These are phyloP conservation scores for Astraeus odoratus DNA, from an alignment of 768 basidiomycete species.

Conservation along the genomic window DNA sequence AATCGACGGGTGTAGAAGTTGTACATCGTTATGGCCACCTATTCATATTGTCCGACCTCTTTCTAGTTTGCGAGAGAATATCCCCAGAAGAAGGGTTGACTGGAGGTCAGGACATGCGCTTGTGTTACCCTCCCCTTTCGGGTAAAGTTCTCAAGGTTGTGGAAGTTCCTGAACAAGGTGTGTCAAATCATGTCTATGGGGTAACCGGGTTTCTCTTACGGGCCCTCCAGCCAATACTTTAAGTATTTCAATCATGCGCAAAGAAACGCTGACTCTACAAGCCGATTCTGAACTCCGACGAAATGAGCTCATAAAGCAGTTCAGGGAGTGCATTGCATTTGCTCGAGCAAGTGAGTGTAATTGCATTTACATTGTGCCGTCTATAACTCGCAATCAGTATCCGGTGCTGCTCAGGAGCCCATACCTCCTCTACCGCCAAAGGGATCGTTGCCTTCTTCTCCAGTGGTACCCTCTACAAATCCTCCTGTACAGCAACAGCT, in stretches of 20 bases:
- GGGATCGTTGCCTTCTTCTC: slow-evolving; percentile 25
- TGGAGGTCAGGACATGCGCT: slow-evolving; percentile 74
- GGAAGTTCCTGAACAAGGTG: slow-evolving; percentile 56
- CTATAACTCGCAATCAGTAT: slow-evolving; percentile 32
- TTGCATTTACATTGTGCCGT: not conserved
- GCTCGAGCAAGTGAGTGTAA: slow-evolving; percentile 59
- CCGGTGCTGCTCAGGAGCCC: slow-evolving; percentile 53
- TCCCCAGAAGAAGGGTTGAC: slow-evolving; percentile 51
- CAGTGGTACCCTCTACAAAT: slow-evolving; percentile 6
- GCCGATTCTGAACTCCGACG: slow-evolving; percentile 50
- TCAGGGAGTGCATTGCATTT: slow-evolving; percentile 82
- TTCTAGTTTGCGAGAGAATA: slow-evolving; percentile 87
- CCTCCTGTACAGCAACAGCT: slow-evolving; percentile 12
- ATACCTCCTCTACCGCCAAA: slow-evolving; percentile 61
- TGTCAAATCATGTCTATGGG: slow-evolving; percentile 17
- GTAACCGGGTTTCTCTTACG: slow-evolving; percentile 10
- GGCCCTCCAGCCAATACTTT: slow-evolving; percentile 56
- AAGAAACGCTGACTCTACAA: slow-evolving; percentile 72
- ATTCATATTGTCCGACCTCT: slow-evolving; percentile 87
- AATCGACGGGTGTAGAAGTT: slow-evolving; percentile 65
- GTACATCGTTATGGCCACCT: slow-evolving; percentile 75
- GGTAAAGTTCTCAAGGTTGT: slow-evolving; percentile 83
- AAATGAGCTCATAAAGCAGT: slow-evolving; percentile 58
- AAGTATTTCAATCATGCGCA: slow-evolving; percentile 78
- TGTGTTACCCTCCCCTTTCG: slow-evolving; percentile 91